These are phyloP conservation scores for Phytopythium ostracodes DNA, from an alignment of 352 stramenopile species.

Conservation along the genomic window DNA sequence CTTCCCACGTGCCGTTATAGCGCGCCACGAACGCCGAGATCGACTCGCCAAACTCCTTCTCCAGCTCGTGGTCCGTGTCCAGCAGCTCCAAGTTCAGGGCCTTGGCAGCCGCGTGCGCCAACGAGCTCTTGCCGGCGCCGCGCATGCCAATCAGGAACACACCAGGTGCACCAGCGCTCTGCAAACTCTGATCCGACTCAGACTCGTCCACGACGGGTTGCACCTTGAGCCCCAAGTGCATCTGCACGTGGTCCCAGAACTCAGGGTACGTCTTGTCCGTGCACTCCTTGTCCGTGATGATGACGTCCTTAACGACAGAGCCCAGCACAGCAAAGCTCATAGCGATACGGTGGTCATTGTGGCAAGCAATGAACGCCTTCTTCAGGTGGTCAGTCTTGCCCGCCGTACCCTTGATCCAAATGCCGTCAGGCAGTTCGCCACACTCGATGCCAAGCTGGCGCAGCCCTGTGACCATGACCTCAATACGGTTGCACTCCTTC, in stretches of 20 bases:
- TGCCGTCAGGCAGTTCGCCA: constrained; percentile 68
- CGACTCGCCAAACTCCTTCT: constrained; percentile 57
- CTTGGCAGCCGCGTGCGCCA: constrained; percentile 47
- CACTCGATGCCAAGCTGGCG: constrained; percentile 91
- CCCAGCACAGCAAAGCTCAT: constrained; percentile 97
- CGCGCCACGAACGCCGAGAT: constrained; percentile 66
- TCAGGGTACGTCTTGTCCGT: constrained; percentile 98
- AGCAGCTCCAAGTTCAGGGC: constrained; percentile 55
- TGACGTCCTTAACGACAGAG: constrained; percentile 87
- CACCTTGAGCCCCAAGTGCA: constrained; percentile 58
- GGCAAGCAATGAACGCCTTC: constrained; percentile 73
- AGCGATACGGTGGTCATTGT: constrained; percentile 98
- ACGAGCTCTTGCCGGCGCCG: constrained; percentile 79
- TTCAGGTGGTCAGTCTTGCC: constrained; percentile 48
- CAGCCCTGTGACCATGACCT: constrained; percentile 96
- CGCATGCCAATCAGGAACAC: constrained; percentile 88
- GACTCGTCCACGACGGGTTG: constrained; percentile 33
- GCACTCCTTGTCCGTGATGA: constrained; percentile 97
- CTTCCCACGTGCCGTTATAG: constrained; percentile 62
- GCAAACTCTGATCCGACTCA: constrained; percentile 7
- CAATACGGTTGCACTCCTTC: constrained; percentile 98
- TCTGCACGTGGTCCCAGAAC: constrained; percentile 89
- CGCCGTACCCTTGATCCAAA: constrained; percentile 68
- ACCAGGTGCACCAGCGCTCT: constrained; percentile 21
- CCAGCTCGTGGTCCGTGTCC: constrained; percentile 77